Evolutionary conservation across 2,329 filamentous ascomycete species (phyloP), one percentile per base, ranked within the genome.

Genomic region (Alternaria panax): DNA sequence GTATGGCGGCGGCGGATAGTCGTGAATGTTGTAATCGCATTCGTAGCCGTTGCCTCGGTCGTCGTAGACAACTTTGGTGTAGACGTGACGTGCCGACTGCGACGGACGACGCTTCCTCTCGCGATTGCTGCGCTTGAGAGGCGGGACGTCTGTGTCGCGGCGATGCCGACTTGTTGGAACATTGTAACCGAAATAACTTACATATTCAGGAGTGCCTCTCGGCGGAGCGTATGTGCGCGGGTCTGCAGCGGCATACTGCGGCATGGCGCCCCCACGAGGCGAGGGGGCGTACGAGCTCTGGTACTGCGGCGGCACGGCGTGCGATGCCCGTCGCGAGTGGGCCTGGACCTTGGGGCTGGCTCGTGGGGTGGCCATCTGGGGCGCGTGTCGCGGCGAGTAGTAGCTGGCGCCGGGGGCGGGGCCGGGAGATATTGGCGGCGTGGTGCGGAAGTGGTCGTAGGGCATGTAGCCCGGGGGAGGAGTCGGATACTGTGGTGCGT

Each of bases 121-220:
- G 73, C 79, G 72, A 73, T 76, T 65, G 66, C 70, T 76, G 71
- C 71, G 72, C 75, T 78, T 78, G 75, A 75, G 71, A 73, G 75
- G 72, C 67, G 70, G 65, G 55, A 67, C 77, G 66, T 79, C 76
- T 63, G 75, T 63, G 66, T 75, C 72, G 73, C 74, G 75, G 59
- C 75, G 74, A 70, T 67, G 73, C 71, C 75, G 72, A 75, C 76
- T 79, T 69, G 76, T 79, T 69, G 76, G 71, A 77, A 78, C 78
- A 72, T 50, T 60, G 80, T 81, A 84, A 83, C 82, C 84, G 66
- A 75, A 75, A 76, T 71, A 67, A 89, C 87, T 89, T 88, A 89
- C 87, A 88, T 86, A 84, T 80, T 88, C 86, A 77, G 80, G 73
- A 78, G 85, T 83, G 80, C 79, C 84, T 81, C 79, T 83, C 77